Percentiles rank a stretch among this genome's conserved stretches.
These are phyloP conservation scores for Volutella citrinella DNA, from an alignment of 2,329 filamentous ascomycete species.

Conservation along the genomic window DNA sequence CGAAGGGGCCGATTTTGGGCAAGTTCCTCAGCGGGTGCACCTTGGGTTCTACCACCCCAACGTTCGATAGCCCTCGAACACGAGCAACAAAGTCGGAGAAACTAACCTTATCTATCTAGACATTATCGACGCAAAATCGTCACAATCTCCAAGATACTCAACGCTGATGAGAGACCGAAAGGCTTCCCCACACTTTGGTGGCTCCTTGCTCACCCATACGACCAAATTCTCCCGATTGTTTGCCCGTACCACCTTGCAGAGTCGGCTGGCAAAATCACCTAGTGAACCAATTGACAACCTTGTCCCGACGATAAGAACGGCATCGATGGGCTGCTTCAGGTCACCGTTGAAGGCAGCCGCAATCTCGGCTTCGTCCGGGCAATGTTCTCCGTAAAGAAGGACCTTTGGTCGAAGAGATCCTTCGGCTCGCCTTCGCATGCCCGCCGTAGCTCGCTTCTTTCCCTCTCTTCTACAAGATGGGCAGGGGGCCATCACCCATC, in stretches of 20 bases:
- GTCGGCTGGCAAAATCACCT: background rate
- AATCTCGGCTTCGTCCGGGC: background rate
- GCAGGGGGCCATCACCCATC: background rate
- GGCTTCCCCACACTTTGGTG: background rate
- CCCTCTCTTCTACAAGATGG: background rate
- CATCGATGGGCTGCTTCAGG: background rate
- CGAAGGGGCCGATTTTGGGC: no score
- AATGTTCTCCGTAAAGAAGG: constrained; percentile 6
- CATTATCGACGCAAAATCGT: constrained; percentile 3
- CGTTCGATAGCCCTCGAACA: no score
- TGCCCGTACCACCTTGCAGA: background rate
- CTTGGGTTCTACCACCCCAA: no score
- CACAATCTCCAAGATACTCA: constrained; percentile 2
- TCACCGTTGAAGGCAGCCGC: background rate
- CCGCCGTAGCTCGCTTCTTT: background rate
- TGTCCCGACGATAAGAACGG: constrained; percentile 3
- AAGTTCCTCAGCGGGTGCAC: no score
- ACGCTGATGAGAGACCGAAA: constrained; percentile 2
- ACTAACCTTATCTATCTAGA: no score
- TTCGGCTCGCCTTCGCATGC: background rate
- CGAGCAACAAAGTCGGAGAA: no score
- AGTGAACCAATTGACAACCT: background rate
- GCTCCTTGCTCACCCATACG: constrained; percentile 1
- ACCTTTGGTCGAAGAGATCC: constrained; percentile 1
- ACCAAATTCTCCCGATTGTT: background rate